Percentiles rank a stretch among this genome's conserved stretches.
phyloP scores from a whole-genome alignment of 2,329 filamentous ascomycete genomes.

The Alternaria triticina region DNA sequence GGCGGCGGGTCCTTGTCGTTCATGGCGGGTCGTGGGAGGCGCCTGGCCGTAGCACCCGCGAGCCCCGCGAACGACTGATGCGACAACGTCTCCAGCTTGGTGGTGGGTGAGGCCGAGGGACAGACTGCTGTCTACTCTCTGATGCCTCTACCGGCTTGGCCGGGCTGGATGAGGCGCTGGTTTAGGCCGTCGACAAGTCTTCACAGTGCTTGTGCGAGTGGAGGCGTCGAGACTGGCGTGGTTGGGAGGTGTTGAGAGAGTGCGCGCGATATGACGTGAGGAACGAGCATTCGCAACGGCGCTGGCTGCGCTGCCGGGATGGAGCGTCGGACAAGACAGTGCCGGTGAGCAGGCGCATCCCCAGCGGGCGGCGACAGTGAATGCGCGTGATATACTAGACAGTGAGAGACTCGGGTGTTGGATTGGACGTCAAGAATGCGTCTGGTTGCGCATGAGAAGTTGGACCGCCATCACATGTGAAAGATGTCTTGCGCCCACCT shows the following conservation, averaged over 20 bases:
- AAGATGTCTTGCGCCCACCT: background rate
- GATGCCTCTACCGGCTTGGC: background rate
- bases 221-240: conserved; percentile 1
- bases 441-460: conserved; percentile 4
- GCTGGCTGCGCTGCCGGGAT: background rate
- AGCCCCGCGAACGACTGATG: conserved; percentile 29
- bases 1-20: conserved; percentile 42
- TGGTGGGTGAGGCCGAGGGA: background rate
- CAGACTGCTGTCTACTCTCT: background rate
- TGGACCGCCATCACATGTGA: conserved; percentile 7
- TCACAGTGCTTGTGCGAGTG: background rate
- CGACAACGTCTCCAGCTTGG: conserved; percentile 35
- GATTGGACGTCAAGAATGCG: background rate
- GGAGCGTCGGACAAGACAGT: conserved; percentile 5
- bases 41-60: conserved; percentile 33
- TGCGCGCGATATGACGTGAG: conserved; percentile 20
- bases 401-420: background rate
- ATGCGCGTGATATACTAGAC: background rate
- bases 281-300: conserved; percentile 8
- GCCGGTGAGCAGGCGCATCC: conserved; percentile 19
- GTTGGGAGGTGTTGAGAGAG: conserved; percentile 20
- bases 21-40: conserved; percentile 38
- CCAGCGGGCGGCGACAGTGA: conserved; percentile 15
- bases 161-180: background rate
- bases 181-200: background rate